phyloP scores from a whole-genome alignment of 148 eudicot species.

The Cornus florida region DNA sequence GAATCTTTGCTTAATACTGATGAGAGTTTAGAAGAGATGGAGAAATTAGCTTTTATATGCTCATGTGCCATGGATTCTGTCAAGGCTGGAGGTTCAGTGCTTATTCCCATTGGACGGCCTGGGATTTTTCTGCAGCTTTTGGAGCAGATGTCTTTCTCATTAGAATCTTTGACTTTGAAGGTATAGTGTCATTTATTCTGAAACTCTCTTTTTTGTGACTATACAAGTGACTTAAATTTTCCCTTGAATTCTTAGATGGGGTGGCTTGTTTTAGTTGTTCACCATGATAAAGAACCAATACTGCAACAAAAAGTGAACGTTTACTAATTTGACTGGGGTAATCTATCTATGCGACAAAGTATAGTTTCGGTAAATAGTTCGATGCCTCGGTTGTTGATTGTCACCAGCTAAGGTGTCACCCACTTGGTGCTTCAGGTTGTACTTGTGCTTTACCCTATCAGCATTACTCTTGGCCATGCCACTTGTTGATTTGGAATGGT shows the following conservation, averaged over 20 bases:
- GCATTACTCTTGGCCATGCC: not conserved
- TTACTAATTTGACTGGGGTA: not conserved
- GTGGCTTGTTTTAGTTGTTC: not conserved
- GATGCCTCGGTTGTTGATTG: too few species aligned
- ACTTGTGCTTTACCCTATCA: not conserved
- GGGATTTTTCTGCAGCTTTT: constrained; percentile 70
- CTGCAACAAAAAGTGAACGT: not conserved
- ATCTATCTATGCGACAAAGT: not conserved
- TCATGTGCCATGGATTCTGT: constrained; percentile 62
- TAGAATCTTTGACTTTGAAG: constrained; percentile 54
- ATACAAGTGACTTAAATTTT: not conserved
- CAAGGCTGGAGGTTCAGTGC: constrained; percentile 77
- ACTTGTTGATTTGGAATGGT: not conserved
- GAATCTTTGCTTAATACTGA: constrained; percentile 40
- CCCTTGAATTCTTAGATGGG: not conserved
- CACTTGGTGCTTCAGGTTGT: not conserved
- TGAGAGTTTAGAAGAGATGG: constrained; percentile 63
- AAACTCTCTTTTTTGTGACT: not conserved
- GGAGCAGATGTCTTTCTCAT: constrained; percentile 52
- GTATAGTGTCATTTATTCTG: constrained; percentile 21
- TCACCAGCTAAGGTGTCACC: too few species aligned
- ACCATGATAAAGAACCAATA: not conserved
- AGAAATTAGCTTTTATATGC: constrained; percentile 67
- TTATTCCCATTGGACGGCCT: constrained; percentile 71
- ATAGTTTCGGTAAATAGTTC: not conserved